Base-by-base conservation (phyloP, 2,329 filamentous ascomycete genomes). In the Pseudocercospora fuligena region DNA sequence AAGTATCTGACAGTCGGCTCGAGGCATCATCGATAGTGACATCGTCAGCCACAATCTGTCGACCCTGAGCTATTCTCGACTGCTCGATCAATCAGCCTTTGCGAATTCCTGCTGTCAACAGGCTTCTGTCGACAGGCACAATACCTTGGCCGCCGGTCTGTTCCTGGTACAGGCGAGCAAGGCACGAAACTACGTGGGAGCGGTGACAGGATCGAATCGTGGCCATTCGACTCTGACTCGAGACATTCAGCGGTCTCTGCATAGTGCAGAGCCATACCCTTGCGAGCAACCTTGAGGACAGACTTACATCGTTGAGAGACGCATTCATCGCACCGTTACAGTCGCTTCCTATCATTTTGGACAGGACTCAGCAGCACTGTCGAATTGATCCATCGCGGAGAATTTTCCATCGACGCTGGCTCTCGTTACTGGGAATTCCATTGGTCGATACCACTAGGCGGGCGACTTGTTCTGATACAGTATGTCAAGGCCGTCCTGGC, bases 1-100 rank as follows among this genome's bases (percentile, higher is more conserved):
- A 67, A 65, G 63, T 70, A 63, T 62, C 61, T 66, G 59, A 40
- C 64, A 36, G 64, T 54, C 68, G 57, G 57, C 61, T 64, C 57
- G 57, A 60, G 40, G 33, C 57, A 60, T 40, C 36, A n/a, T 60
- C 57, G 43, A 56, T 27, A 56, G 21, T 56, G 51, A 56, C 51
- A 59, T 60, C 53, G 53, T 63, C 64, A 63, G 64, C 60, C 64
- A 63, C 60, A 63, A 63, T 62, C 63, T 29, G 40, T 58, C 40
- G n/a, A 33, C n/a, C 27, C 25, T 47, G 46, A 47, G 14, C 46
- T 23, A 19, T 47, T 47, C 46, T 47, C 46, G 46, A 47, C 46
- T 19, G 6, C 46, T 23, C 21, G 21, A 19, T 47, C 46, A 23
- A 49, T 49, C 19, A 25, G n/a, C 23, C 46, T 49, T 25, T 23